Percentiles rank a stretch among this genome's conserved stretches.
Conservation (phyloP, 176 grass and related monocot species). For the Zoysia japonica region DNA sequence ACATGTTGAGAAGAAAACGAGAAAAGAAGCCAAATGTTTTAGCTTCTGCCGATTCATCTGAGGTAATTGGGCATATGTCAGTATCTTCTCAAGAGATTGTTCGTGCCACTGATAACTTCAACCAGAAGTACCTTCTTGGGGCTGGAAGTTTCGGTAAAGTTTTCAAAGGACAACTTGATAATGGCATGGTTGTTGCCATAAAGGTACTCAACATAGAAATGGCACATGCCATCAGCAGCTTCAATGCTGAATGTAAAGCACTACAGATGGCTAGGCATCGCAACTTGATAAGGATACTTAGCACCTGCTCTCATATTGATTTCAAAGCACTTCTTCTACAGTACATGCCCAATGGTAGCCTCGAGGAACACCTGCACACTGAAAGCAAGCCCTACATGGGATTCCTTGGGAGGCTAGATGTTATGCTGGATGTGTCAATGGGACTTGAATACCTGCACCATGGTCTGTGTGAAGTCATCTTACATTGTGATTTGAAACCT, state of each 20-base stretch:
- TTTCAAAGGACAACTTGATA: neutral
- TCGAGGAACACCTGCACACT: neutral
- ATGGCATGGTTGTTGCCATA: neutral
- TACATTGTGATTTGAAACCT: slow-evolving; percentile 12
- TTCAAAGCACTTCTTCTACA: neutral
- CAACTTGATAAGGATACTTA: slow-evolving; percentile 11
- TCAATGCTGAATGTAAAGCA: neutral
- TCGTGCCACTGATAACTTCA: slow-evolving; percentile 8
- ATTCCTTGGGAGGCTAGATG: neutral
- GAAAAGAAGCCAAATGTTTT: neutral
- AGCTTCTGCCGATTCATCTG: neutral
- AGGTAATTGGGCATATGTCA: neutral
- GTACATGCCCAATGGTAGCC: neutral
- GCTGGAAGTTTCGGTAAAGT: slow-evolving; percentile 4
- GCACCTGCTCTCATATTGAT: neutral
- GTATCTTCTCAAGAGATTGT: neutral
- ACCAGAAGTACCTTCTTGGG: neutral
- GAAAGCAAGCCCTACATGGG: neutral
- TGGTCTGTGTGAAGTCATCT: neutral
- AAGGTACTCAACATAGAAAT: neutral
- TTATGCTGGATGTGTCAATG: neutral
- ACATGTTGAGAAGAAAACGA: neutral
- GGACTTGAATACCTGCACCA: slow-evolving; percentile 1
- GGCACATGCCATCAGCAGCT: neutral
- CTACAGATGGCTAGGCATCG: neutral